Conservation (phyloP, 257 asterid genomes). For the Nicotiana obtusifolia region DNA sequence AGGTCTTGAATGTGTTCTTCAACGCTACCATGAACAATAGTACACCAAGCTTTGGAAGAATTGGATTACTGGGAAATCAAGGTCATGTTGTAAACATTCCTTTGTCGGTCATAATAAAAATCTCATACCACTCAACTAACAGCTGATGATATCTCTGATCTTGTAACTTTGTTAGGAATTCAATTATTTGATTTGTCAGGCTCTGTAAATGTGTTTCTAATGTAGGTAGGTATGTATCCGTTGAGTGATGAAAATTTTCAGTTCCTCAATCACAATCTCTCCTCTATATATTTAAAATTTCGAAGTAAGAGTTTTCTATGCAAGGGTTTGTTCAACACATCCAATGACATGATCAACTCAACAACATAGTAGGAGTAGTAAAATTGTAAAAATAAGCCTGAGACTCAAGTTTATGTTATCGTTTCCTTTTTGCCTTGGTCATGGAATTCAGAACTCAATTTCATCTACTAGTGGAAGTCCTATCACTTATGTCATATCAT, state of each 20-base stretch:
- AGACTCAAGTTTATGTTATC: too few species aligned
- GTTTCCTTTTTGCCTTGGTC: too few species aligned
- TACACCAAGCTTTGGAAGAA: conserved; percentile 76
- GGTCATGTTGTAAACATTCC: conserved; percentile 80
- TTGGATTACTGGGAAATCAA: conserved; percentile 59
- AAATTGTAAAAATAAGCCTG: too few species aligned
- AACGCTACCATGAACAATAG: conserved; percentile 58
- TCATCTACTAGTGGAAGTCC: too few species aligned
- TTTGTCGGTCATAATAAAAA: conserved; percentile 61
- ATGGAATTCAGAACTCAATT: too few species aligned
- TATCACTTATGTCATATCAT: too few species aligned
- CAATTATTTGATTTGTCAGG: conserved; percentile 40
- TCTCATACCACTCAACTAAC: conserved; percentile 40
- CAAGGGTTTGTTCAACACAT: too few species aligned
- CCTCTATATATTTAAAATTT: not conserved
- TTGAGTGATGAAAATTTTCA: conserved; percentile 8
- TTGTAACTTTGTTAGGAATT: conserved; percentile 21
- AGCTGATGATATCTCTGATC: conserved; percentile 25
- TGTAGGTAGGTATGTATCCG: conserved; percentile 32
- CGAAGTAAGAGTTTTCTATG: too few species aligned
- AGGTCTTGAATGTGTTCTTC: conserved; percentile 50
- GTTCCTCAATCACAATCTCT: not conserved
- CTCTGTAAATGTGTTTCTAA: conserved; percentile 46
- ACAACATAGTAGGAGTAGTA: too few species aligned
- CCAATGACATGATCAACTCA: too few species aligned